phyloP scores from a whole-genome alignment of 2,329 filamentous ascomycete species.

The Trichoderma sp. region DNA sequence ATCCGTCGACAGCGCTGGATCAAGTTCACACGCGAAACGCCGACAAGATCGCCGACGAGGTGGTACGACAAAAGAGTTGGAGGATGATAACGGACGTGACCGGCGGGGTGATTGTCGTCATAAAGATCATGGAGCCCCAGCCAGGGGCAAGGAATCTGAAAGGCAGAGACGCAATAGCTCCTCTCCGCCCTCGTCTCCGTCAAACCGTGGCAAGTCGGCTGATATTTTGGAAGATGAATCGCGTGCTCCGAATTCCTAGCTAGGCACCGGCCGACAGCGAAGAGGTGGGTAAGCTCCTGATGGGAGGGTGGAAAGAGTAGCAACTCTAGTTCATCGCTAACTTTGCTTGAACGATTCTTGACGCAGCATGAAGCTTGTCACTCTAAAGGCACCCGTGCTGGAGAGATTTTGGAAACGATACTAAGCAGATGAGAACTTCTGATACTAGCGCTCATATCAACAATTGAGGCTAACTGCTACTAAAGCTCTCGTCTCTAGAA shows the following conservation, averaged over 20 bases:
- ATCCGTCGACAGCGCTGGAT: conserved; percentile 5
- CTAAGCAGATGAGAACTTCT: conserved; percentile 29
- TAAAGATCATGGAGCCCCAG: background rate
- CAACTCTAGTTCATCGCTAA: conserved; percentile 13
- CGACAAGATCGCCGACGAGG: conserved; percentile 5
- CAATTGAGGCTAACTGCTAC: conserved; percentile 23
- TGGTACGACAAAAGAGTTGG: background rate
- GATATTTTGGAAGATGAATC: conserved; percentile 48
- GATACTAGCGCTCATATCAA: conserved; percentile 7
- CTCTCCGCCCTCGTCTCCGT: conserved; percentile 51
- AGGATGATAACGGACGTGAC: background rate
- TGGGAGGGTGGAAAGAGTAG: background rate
- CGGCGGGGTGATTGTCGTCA: conserved; percentile 15
- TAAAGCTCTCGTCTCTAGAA: conserved; percentile 17
- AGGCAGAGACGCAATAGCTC: conserved; percentile 50
- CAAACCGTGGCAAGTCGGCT: conserved; percentile 53
- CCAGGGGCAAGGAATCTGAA: conserved; percentile 21
- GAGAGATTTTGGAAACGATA: background rate
- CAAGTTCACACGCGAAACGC: conserved; percentile 17
- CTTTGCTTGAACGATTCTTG: conserved; percentile 16
- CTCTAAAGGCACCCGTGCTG: background rate
- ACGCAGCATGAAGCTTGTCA: conserved; percentile 19
- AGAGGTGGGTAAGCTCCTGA: conserved; percentile 29
- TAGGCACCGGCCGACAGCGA: conserved; percentile 22
- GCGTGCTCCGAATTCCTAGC: conserved; percentile 24